phyloP scores from a whole-genome alignment of 495 filamentous ascomycete species.

The Trichoderma gamsii region DNA sequence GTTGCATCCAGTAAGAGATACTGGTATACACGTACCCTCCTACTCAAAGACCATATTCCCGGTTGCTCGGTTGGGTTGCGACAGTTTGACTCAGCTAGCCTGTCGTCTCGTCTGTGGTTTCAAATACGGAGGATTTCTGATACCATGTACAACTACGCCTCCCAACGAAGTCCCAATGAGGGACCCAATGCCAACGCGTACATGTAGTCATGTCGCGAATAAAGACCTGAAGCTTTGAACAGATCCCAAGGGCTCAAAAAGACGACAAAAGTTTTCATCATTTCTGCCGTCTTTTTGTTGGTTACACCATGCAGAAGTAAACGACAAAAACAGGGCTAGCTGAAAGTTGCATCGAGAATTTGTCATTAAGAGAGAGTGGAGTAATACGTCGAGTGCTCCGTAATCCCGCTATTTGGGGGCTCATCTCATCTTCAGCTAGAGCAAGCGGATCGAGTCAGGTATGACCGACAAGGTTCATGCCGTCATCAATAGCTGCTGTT shows the following conservation, averaged over 20 bases:
- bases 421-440: constrained; percentile 1
- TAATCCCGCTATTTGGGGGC: background rate
- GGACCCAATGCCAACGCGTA: background rate
- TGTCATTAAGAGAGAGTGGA: background rate
- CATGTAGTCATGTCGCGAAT: too few species aligned
- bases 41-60: background rate
- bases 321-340: background rate
- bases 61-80: constrained; percentile 2
- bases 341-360: background rate
- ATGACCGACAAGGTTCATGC: background rate
- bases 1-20: background rate
- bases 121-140: background rate
- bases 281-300: background rate
- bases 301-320: background rate
- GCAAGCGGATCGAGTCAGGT: background rate
- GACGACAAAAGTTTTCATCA: too few species aligned
- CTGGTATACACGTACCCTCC: background rate
- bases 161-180: background rate
- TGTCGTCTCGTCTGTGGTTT: background rate
- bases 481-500: background rate
- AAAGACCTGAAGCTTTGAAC: too few species aligned
- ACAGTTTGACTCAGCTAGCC: constrained; percentile 6
- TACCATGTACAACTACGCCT: background rate
- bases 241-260: too few species aligned
- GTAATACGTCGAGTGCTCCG: background rate